A percentile compares a stretch with the other conserved stretches of the same genome.
These are phyloP conservation scores for Incumbomyces lentus DNA, from an alignment of 2,329 filamentous ascomycete species.

Conservation along the genomic window DNA sequence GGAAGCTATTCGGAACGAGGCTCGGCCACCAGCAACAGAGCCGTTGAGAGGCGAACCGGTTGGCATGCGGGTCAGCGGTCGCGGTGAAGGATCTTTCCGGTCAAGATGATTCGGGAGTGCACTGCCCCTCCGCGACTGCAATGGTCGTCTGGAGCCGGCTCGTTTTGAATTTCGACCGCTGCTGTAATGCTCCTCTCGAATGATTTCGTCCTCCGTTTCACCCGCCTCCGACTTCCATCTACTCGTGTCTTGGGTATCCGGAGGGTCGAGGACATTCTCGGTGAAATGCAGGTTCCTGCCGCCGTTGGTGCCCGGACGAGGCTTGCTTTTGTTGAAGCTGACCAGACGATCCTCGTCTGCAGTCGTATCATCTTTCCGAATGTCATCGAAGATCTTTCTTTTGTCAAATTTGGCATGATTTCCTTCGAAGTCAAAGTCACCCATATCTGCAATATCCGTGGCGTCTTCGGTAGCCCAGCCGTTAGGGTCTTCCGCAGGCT, in stretches of 20 bases:
- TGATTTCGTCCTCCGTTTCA: constrained; percentile 40
- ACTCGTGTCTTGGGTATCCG: constrained; percentile 27
- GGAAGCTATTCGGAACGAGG: constrained; percentile 41
- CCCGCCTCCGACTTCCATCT: constrained; percentile 66
- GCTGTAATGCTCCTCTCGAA: constrained; percentile 30
- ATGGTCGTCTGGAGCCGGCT: constrained; percentile 29
- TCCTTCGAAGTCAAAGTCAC: constrained; percentile 86
- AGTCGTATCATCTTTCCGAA: constrained; percentile 75
- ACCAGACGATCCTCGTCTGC: constrained; percentile 88
- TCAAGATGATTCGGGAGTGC: constrained; percentile 29
- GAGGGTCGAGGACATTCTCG: constrained; percentile 75
- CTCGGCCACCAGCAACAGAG: constrained; percentile 20
- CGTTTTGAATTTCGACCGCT: constrained; percentile 38
- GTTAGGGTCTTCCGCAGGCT: constrained; percentile 50
- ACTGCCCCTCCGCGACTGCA: constrained; percentile 35
- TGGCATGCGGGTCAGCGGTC: constrained; percentile 15
- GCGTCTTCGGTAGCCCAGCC: constrained; percentile 96
- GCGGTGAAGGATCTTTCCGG: constrained; percentile 17
- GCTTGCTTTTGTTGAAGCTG: constrained; percentile 61
- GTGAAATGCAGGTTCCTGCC: constrained; percentile 87
- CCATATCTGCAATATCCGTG: constrained; percentile 84
- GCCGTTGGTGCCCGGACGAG: constrained; percentile 56
- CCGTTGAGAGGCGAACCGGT: constrained; percentile 35
- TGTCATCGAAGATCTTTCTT: constrained; percentile 79
- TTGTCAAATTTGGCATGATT: constrained; percentile 94